Base-by-base conservation (phyloP, 192 early-diverging fungal genomes). In the Chytriomyces sp. region DNA sequence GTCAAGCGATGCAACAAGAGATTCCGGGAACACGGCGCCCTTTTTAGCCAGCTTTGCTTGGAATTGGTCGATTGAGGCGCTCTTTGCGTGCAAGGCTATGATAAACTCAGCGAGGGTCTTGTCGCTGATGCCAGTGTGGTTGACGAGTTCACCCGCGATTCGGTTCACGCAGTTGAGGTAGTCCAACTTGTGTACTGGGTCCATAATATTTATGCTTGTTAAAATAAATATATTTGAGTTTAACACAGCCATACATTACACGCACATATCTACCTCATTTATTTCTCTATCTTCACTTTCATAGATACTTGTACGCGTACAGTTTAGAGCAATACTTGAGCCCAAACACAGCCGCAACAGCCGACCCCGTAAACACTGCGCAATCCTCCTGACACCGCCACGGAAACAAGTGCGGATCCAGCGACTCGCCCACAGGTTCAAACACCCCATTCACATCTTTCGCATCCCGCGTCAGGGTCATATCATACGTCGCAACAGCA, bases 101-200 rank as follows among this genome's bases (percentile, higher is more conserved):
- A 99, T 88, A 76, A 93, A 99, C 77, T 99, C 97, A 68, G 97
- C 95, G 62, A 93, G 77, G 28, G 90, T 70, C 81, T 94, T 96
- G 86, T 98, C 96, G 50, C 93, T 90, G 73, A 97, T 87, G 8
- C 94, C 94, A 46, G 88, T 92, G 78, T 99, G 97, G 84, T 98
- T 98, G 24, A 91, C 85, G 23, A 99, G 85, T 84, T 99, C 97
- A 69, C 88, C 93, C 46, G 93, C 88, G 57, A 99, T 91, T 82
- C 96, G 96, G 76, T 91, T 90, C 7, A 99, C 93, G 48, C 98
- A 83, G 57, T 94, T 93, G 69, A 97, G 88, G 68, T 92, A 89
- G 80, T 97, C 97, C 20, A 98, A 89, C 77, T 35, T 35, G 35
- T 35, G 35, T 4, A 35, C 35, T 35, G 35, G 35, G 35, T 35